Evolutionary conservation across 1,284 basidiomycete genomes (phyloP), one percentile per base, ranked within the genome.

Genomic region (Trichosporon sp.): DNA sequence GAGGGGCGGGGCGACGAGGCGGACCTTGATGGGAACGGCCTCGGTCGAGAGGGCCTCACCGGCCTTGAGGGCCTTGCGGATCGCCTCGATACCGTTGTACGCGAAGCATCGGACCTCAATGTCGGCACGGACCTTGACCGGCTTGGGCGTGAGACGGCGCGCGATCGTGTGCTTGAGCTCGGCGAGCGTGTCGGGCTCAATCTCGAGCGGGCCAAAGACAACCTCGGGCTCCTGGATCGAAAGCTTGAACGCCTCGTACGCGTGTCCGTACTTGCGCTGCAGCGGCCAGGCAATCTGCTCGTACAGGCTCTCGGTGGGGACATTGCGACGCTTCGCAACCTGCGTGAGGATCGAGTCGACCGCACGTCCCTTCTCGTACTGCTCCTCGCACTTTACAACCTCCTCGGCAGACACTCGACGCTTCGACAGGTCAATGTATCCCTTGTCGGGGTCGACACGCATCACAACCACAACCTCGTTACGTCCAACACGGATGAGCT

Each of bases 401-500:
- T 99, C 95, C 80, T 99, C 96, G 10, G 95, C 91, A 10, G 95
- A 97, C n/a, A 99, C 95, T 74, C 96, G 90, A 73, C 96, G 89
- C 85, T 99, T 99, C 60, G 95, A 98, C 40, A 99, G 84, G 86
- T 99, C 95, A 76, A 99, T 99, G 83, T 99, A 99, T 19, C 94
- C 96, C 84, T 99, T 99, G 82, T 99, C 96, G 81, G 97, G 97
- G 85, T 99, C 95, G 37, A 99, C 95, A 78, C 95, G 86, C 71
- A 99, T 86, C 0, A 99, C 96, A 66, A 99, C 95, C 66, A 99
- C 95, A 66, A 99, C 95, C 80, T 99, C 95, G 80, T 99, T 99
- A 74, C 96, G 86, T 21, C 95, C 95, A 3, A 99, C 95, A 64
- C 95, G 86, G 80, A 99, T 99, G 63, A 99, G 86, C 81, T 99